phyloP scores from a whole-genome alignment of 2,329 filamentous ascomycete genomes.

The Spiromastix sp. region DNA sequence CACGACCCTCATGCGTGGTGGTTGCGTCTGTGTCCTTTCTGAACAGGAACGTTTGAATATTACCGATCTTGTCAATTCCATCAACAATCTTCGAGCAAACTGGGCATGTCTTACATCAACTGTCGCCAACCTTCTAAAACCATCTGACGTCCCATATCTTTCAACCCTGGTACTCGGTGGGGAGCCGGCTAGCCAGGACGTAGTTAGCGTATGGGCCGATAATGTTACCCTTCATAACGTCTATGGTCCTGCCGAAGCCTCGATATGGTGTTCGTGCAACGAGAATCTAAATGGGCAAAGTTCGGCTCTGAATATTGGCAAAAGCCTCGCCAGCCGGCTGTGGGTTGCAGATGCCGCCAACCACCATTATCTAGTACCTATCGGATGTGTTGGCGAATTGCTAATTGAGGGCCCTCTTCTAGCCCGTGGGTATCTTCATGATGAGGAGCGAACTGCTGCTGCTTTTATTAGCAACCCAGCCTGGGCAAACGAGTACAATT shows the following conservation, averaged over 20 bases:
- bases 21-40: constrained; percentile 63
- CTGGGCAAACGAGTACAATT: neutral
- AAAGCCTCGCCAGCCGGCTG: neutral
- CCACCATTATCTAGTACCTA: constrained; percentile 8
- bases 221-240: constrained; percentile 24
- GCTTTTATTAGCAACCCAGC: neutral
- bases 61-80: constrained; percentile 60
- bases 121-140: constrained; percentile 20
- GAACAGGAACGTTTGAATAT: constrained; percentile 64
- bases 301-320: constrained; percentile 5
- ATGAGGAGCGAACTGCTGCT: neutral
- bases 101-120: neutral
- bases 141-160: constrained; percentile 24
- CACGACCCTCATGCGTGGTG: constrained; percentile 67
- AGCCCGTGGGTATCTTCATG: neutral
- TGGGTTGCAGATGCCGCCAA: constrained; percentile 3
- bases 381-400: constrained; percentile 20
- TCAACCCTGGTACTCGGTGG: constrained; percentile 25
- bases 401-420: constrained; percentile 18
- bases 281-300: too few relatives aligned
- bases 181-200: constrained; percentile 19
- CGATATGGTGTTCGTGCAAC: too few relatives aligned
- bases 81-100: constrained; percentile 39
- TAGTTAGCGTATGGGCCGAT: constrained; percentile 18
- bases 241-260: constrained; percentile 17